Conservation (phyloP, 257 asterid genomes). For the Penstemon eatonii region DNA sequence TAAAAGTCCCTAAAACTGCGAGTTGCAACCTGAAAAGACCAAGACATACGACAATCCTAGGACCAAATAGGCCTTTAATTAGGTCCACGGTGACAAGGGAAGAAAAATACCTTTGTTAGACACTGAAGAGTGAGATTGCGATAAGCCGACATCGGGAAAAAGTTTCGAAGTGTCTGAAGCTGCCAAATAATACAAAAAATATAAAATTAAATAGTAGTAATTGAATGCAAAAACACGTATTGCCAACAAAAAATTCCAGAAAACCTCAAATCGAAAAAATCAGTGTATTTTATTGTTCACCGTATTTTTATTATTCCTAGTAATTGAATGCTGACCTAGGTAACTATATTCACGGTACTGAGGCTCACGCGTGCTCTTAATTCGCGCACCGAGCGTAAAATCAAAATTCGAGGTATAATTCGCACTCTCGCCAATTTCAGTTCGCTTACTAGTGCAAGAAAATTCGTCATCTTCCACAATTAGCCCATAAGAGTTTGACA, state of each 20-base stretch:
- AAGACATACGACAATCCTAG: conserved; percentile 18
- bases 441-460: too few species aligned
- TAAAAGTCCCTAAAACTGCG: conserved; percentile 87
- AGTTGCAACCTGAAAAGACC: conserved; percentile 74
- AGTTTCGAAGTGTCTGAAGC: conserved; percentile 81
- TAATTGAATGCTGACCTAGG: conserved; percentile 9
- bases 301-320: conserved; percentile 33
- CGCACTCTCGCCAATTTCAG: too few species aligned
- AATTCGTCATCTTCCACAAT: too few species aligned
- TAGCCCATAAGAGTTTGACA: too few species aligned
- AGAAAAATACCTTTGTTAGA: conserved; percentile 76
- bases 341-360: too few species aligned
- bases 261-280: neutral
- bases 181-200: conserved; percentile 39
- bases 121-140: conserved; percentile 96
- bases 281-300: too few species aligned
- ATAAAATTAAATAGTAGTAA: neutral
- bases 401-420: too few species aligned
- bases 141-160: conserved; percentile 74
- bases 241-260: neutral
- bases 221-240: conserved; percentile 1
- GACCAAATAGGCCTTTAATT: conserved; percentile 5
- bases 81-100: neutral
- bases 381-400: too few species aligned
- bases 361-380: too few species aligned